Evolutionary conservation across 768 basidiomycete genomes (phyloP), one percentile per base, ranked within the genome.

Genomic region (Kwoniella mangroviensis): DNA sequence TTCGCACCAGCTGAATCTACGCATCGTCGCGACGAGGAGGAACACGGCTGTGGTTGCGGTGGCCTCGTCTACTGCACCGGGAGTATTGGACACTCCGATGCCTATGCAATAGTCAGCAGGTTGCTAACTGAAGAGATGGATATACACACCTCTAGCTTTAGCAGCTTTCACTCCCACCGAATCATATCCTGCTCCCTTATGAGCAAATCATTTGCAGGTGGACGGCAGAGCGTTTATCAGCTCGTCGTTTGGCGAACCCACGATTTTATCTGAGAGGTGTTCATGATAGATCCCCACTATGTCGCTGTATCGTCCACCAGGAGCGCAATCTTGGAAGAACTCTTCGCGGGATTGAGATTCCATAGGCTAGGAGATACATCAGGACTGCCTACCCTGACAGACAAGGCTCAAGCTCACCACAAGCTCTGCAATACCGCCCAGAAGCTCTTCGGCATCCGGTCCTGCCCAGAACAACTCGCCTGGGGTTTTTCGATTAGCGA

Each of bases 41-140:
- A 67, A 80, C 12, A 80, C 54, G 3, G 75, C 75, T 2, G 79
- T 80, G 21, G 76, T 77, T 0, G 94, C 94, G 1, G 93, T 94
- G 9, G 90, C 93, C 71, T 94, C 92, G 83, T 94, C 90, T 55
- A 96, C 93, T 3, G 92, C 92, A 10, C 90, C 90, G 0, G 94
- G 93, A 1, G 93, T 94, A 79, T 95, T 94, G 9, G 94, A 94
- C n/a, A 95, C 88, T 49, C 22, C 34, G 13, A 74, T 66, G 10
- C 67, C 70, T 52, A 26, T 4, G 13, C 15, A 49, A 22, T n/a
- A 19, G 24, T 51, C 51, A 49, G 45, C 10, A 15, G 19, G 13
- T 19, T 4, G 22, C 2, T 53, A 10, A 15, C 49, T 21, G 7
- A 42, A 28, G 17, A 0, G 58, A 28, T 52, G 22, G 9, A 34